Conservation (phyloP, 345 rosid species). For the Populus tremula region DNA sequence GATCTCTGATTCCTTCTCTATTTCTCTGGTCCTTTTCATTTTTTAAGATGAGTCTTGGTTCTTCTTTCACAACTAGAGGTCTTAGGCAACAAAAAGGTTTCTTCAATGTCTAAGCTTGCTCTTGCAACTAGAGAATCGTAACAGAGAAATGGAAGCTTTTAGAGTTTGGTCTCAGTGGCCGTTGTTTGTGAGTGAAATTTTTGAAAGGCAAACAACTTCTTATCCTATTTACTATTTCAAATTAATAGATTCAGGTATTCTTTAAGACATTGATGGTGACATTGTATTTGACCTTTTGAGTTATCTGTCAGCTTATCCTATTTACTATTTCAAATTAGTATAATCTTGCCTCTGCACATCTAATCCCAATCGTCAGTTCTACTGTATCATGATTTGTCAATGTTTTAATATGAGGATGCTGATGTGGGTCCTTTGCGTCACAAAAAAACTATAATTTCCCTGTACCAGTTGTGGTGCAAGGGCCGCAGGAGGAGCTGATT, state of each 20-base stretch:
- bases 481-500: neutral
- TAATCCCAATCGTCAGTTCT: constrained; percentile 7
- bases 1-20: constrained; percentile 58
- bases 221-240: too few relatives aligned
- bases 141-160: neutral
- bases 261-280: constrained; percentile 30
- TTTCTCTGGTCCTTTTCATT: constrained; percentile 79
- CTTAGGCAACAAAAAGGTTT: neutral
- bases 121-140: neutral
- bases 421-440: constrained; percentile 16
- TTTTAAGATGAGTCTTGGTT: neutral
- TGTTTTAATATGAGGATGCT: neutral
- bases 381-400: neutral
- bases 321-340: constrained; percentile 1
- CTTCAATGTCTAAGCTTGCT: neutral
- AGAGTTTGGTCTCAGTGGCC: constrained; percentile 7
- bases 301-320: constrained; percentile 26
- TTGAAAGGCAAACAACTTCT: constrained; percentile 1
- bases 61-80: constrained; percentile 1
- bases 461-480: neutral
- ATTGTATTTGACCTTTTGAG: constrained; percentile 42
- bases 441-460: neutral
- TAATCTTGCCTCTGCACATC: neutral
- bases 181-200: neutral
- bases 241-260: neutral